Evolutionary conservation across 495 filamentous ascomycete species (phyloP), one percentile per base, ranked within the genome.

Genomic region (Neurospora sp.): DNA sequence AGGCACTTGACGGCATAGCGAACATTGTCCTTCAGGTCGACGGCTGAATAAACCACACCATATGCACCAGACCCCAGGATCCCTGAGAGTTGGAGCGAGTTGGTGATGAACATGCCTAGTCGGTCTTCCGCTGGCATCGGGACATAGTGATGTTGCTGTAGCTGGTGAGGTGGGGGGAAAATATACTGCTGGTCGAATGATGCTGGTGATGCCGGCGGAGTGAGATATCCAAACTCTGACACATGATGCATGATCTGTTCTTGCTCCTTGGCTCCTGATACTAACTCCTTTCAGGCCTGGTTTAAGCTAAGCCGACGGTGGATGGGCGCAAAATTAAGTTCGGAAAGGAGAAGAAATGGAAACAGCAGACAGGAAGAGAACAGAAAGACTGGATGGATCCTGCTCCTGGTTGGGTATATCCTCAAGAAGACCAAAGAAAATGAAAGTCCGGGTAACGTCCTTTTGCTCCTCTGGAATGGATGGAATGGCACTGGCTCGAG

Each of bases 1-100:
- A 99, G 87, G 44, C 94, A 94, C 85, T 99, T 99, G 79, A 99
- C 95, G 71, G 96, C 96, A 84, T 96, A 99, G 72, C 88, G 89
- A 41, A 89, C 87, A 77, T 91, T 87, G 73, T 92, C 95, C 76
- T 91, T 90, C 70, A 94, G 89, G 84, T 98, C 95, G 83, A 94
- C 85, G 76, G 96, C 96, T 42, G 91, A 92, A 84, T 99, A 98
- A 16, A 99, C 96, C 37, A 98, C 94, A 61, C 96, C 96, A 83
- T 99, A 99, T 72, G 96, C 96, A 72, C 96, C 96, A 68, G 96
- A 91, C 70, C 96, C 96, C 72, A 98, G 88, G 78, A 98, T 93
- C 73, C 89, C 86, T 69, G 90, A 93, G 74, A 98, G 87, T 82
- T 94, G 91, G 74, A 97, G 86, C 78, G 93, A 90, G 81, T 90